Evolutionary conservation across 2,329 filamentous ascomycete genomes (phyloP).

Genomic region (Pseudogymnoascus sp.): DNA sequence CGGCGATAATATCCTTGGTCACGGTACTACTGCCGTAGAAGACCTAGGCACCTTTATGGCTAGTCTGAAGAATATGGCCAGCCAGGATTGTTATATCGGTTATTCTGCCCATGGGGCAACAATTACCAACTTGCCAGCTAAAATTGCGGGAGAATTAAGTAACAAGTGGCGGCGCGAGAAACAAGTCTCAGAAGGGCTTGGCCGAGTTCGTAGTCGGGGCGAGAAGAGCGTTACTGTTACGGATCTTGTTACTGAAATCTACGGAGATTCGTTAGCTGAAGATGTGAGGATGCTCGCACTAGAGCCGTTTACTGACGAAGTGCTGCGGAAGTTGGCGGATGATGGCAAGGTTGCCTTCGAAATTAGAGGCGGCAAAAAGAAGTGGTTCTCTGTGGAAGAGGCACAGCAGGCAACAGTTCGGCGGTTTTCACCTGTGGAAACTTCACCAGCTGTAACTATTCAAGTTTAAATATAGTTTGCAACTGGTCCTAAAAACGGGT

Average conservation of each 20-base stretch:
- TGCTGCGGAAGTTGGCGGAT: conserved; percentile 63
- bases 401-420: background rate
- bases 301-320: conserved; percentile 62
- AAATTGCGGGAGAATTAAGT: conserved; percentile 67
- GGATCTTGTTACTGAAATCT: conserved; percentile 75
- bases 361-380: background rate
- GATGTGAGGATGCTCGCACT: conserved; percentile 58
- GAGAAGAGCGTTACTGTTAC: conserved; percentile 42
- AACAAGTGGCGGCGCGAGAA: conserved; percentile 70
- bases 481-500: no score
- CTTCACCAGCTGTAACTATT: background rate
- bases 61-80: conserved; percentile 59
- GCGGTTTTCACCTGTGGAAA: background rate
- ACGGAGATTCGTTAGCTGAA: conserved; percentile 60
- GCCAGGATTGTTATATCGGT: conserved; percentile 54
- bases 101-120: conserved; percentile 82
- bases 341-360: conserved; percentile 55
- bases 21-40: conserved; percentile 77
- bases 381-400: conserved; percentile 1
- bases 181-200: conserved; percentile 45
- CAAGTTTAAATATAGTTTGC: background rate
- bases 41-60: conserved; percentile 59
- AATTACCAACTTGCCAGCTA: conserved; percentile 60
- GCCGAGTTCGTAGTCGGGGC: conserved; percentile 12
- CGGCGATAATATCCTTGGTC: conserved; percentile 76